Percentiles rank a stretch among this genome's conserved stretches.
Conservation (phyloP, 768 basidiomycete genomes). For the Coprinellus aureogranulatus region DNA sequence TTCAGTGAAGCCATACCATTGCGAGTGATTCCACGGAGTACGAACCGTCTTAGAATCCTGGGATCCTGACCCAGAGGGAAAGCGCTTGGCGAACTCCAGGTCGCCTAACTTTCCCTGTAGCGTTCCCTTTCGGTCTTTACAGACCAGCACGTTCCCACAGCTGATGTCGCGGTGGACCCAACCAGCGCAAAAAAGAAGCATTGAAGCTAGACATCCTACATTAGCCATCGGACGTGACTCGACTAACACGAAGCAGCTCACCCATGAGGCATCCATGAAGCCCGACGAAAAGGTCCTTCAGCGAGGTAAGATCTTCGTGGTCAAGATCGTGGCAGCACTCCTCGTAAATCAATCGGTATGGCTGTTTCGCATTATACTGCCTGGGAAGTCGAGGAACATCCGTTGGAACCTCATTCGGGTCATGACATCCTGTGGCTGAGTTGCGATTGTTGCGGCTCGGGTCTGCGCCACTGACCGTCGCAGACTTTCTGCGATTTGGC, state of each 20-base stretch:
- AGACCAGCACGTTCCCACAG: constrained; percentile 1
- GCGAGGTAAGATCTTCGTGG: neutral
- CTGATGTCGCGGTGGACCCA: constrained; percentile 11
- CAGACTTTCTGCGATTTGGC: neutral
- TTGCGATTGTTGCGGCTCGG: neutral
- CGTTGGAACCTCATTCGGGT: neutral
- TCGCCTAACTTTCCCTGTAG: constrained; percentile 3
- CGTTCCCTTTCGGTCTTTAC: neutral
- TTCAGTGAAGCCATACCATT: neutral
- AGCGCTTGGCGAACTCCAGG: constrained; percentile 5
- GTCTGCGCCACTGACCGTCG: neutral
- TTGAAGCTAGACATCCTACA: neutral
- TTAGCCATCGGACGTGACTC: neutral
- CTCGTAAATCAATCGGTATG: neutral
- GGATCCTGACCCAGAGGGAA: neutral
- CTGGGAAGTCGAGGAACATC: neutral
- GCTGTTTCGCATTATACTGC: neutral
- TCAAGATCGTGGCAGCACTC: neutral
- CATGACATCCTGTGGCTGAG: neutral
- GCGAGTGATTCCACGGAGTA: neutral
- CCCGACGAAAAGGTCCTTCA: neutral
- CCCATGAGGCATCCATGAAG: neutral
- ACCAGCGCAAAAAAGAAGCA: neutral
- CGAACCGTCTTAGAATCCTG: neutral
- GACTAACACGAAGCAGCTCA: neutral